Evolutionary conservation across 805 yeast species (phyloP).

Genomic region (Zygosaccharomyces pseudorouxii): DNA sequence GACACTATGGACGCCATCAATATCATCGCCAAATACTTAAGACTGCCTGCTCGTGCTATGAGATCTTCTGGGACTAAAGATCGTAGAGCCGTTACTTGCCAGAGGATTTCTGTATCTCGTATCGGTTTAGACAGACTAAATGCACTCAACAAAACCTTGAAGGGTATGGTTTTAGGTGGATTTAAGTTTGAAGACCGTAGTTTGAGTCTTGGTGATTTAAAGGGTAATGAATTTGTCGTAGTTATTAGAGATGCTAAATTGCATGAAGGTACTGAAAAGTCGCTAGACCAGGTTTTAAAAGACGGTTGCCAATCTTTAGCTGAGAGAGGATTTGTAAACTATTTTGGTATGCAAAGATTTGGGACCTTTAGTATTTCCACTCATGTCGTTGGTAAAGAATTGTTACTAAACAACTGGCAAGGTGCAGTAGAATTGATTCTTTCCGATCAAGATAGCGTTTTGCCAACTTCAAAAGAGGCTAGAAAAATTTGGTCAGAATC

Average conservation of each 20-base stretch:
- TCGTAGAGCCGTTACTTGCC: conserved; percentile 92
- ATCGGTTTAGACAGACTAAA: conserved; percentile 71
- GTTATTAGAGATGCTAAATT: conserved; percentile 70
- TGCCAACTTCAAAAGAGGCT: conserved; percentile 79
- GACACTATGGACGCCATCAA: conserved; percentile 96
- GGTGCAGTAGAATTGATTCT: conserved; percentile 73
- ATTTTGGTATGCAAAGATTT: conserved; percentile 97
- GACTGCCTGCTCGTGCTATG: conserved; percentile 65
- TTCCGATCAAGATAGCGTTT: conserved; percentile 78
- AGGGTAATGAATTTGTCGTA: conserved; percentile 85
- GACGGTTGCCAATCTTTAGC: conserved; percentile 54
- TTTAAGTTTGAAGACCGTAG: conserved; percentile 60
- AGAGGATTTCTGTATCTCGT: conserved; percentile 63
- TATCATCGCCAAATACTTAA: conserved; percentile 63
- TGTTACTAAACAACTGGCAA: conserved; percentile 72
- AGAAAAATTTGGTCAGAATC: conserved; percentile 78
- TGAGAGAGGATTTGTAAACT: conserved; percentile 79
- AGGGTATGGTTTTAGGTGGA: conserved; percentile 76
- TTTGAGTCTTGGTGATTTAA: conserved; percentile 73
- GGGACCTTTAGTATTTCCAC: conserved; percentile 95
- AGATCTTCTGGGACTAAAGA: conserved; percentile 95
- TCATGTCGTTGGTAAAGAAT: conserved; percentile 71
- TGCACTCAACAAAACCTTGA: conserved; percentile 67
- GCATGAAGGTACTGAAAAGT: conserved; percentile 27
- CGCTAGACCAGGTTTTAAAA: conserved; percentile 45